Conservation (phyloP, 2,329 filamentous ascomycete species). For the Teratosphaeriaceae sp. region DNA sequence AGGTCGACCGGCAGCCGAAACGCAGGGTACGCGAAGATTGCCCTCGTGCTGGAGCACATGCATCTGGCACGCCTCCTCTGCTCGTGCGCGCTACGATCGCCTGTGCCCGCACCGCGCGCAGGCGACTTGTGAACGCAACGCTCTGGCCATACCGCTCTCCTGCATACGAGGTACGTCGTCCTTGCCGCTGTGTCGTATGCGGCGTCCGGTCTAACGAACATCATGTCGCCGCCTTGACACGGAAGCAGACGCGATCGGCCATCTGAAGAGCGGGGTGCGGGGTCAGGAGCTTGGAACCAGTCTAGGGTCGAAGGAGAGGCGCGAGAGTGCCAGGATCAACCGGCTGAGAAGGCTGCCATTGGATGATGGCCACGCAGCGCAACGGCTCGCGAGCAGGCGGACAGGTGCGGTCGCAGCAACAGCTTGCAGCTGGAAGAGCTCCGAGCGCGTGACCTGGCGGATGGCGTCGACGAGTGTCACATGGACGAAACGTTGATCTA, state of each 20-base stretch:
- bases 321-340: neutral
- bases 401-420: neutral
- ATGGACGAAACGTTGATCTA: no score
- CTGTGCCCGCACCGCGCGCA: neutral
- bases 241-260: neutral
- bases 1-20: slow-evolving; percentile 1
- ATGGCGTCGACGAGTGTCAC: no score
- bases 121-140: neutral
- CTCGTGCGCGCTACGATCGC: neutral
- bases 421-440: neutral
- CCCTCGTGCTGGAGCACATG: neutral
- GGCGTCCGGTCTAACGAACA: slow-evolving; percentile 11
- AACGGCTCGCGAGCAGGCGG: slow-evolving; percentile 2
- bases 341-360: neutral
- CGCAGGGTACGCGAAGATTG: neutral
- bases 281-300: neutral
- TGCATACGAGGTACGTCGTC: neutral
- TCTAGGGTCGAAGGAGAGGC: neutral
- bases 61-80: slow-evolving; percentile 2
- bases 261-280: neutral
- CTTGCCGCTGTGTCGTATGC: slow-evolving; percentile 14
- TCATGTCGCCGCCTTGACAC: slow-evolving; percentile 13
- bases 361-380: neutral
- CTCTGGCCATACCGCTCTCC: neutral
- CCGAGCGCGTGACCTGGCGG: slow-evolving; percentile 2